Base-by-base conservation (phyloP, 2,329 filamentous ascomycete genomes). In the Davidsoniella eucalypti region DNA sequence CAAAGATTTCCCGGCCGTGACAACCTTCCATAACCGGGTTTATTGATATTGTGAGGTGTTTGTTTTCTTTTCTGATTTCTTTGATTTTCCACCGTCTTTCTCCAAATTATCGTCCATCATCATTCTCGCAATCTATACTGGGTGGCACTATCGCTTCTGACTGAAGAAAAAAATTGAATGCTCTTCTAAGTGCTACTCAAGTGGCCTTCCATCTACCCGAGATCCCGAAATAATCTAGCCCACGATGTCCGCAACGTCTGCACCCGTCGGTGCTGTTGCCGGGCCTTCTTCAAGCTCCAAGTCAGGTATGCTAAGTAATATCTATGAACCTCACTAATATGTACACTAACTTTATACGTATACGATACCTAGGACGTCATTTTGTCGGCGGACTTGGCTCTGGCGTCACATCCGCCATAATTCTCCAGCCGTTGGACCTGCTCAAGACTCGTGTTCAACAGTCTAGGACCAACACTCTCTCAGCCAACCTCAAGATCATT, bases 371-470 rank as follows among this genome's bases (percentile, higher is more conserved):
- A 84, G 80, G 76, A 57, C 87, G 86, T 63, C 92, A 96, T 68
- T 94, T 96, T 64, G 67, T 82, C 57, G 90, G 88, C 55, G 92
- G 92, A 55, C 76, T 96, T 51, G 78, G 78, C 60, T 95, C 88
- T 6, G 92, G 92, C 59, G 74, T 94, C 47, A 76, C 86, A 56
- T 92, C 87, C 48, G 88, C 92, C 50, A 80, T 94, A 53, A 79
- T 96, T 50, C 76, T 98, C 14, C 92, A 98, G 65, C 92, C 92
- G 23, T 84, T 92, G 60, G 92, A 98, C 66, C 80, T 98, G 3
- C 79, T 98, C 62, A 98, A 98, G 67, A 98, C 92, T 26, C 82
- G 92, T 44, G 81, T 96, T 39, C 92, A 98, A 63, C 92, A 96
- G 65, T 86, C 85, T 33, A 78, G 78, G 45, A 73, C 76, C 41